A percentile compares a stretch with the other conserved stretches of the same genome.
These are phyloP conservation scores for Pelargonium nanum DNA, from an alignment of 345 rosid genomes.

Conservation along the genomic window DNA sequence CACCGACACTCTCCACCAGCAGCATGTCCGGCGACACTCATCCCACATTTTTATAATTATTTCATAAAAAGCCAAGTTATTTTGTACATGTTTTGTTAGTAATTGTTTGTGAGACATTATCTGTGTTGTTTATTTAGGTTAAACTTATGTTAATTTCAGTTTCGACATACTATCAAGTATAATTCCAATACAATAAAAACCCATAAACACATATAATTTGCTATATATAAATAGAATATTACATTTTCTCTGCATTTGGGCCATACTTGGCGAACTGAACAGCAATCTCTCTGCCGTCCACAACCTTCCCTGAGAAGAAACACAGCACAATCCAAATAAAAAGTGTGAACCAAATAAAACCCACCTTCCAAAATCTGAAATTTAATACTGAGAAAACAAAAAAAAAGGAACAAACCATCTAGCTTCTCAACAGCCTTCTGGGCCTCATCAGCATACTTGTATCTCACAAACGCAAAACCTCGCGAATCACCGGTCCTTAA, in stretches of 20 bases:
- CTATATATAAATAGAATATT: background rate
- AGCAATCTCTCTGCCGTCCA: conserved; percentile 20
- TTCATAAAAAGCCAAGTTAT: no score
- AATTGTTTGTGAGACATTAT: no score
- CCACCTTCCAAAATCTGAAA: background rate
- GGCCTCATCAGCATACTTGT: conserved; percentile 65
- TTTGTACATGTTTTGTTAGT: no score
- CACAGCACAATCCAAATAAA: background rate
- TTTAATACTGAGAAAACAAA: background rate
- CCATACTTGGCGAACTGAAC: conserved; percentile 17
- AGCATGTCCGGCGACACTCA: no score
- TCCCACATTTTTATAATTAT: no score
- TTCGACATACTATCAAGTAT: no score
- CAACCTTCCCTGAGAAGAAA: conserved; percentile 12
- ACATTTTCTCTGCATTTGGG: background rate
- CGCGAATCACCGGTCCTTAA: conserved; percentile 11
- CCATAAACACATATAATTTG: no score
- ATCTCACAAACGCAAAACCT: conserved; percentile 73
- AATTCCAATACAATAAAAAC: no score
- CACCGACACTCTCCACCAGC: no score
- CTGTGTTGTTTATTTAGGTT: no score
- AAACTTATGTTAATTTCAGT: no score
- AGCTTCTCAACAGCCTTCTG: conserved; percentile 66
- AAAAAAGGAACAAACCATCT: conserved; percentile 32
- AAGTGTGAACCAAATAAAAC: background rate